A percentile compares a stretch with the other conserved stretches of the same genome.
Conservation (phyloP, 805 yeast genomes). For the Wickerhamiella occidentalis region DNA sequence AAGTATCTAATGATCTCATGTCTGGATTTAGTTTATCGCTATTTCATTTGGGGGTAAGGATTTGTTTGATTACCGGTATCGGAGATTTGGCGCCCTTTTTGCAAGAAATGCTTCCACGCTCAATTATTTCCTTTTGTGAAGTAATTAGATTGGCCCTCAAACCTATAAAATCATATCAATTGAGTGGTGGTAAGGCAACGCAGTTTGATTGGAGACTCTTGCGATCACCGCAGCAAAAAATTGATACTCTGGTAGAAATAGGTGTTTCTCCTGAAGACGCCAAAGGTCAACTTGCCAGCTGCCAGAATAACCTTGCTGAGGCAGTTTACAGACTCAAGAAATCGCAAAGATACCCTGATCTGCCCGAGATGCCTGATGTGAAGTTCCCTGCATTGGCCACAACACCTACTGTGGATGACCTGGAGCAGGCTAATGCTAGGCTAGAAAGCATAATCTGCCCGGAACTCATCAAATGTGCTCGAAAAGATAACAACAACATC, state of each 20-base stretch:
- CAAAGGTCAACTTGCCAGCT: not conserved
- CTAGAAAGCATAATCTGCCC: not conserved
- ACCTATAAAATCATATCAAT: not conserved
- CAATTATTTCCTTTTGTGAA: not conserved
- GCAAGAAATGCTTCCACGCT: not conserved
- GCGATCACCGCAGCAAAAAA: not conserved
- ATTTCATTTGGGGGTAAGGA: not conserved
- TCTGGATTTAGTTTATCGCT: not conserved
- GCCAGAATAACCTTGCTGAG: not conserved
- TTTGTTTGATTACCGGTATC: not conserved
- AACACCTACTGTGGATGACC: not conserved
- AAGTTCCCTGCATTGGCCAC: not conserved
- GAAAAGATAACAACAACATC: not conserved
- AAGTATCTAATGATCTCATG: not conserved
- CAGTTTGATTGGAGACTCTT: not conserved
- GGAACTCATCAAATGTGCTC: not conserved
- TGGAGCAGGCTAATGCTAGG: not conserved
- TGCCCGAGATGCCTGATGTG: not conserved
- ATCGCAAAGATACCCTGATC: not conserved
- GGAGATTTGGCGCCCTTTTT: not conserved
- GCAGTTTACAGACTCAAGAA: not conserved
- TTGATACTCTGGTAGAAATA: not conserved
- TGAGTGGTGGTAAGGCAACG: not conserved
- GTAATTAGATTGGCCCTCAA: not conserved
- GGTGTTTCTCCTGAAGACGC: not conserved